phyloP scores from a whole-genome alignment of 2,329 filamentous ascomycete species.

The Sporothrix mexicana region DNA sequence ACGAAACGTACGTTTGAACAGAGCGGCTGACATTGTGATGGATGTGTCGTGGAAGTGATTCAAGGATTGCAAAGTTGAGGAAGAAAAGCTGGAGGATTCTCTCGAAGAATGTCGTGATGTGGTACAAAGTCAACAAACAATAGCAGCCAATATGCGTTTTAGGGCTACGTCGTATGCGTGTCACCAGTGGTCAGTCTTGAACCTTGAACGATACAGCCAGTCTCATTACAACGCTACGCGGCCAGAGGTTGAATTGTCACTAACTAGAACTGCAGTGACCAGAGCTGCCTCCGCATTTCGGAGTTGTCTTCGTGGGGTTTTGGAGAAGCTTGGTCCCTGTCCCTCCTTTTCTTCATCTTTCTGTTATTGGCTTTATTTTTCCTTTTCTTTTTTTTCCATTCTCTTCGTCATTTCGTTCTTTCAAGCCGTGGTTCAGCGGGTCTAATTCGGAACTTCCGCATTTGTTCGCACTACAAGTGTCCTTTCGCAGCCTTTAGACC shows the following conservation, averaged over 20 bases:
- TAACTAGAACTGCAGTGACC: neutral
- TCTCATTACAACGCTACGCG: no score
- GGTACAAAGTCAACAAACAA: neutral
- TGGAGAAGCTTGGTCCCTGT: neutral
- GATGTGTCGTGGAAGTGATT: neutral
- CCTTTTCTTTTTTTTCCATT: neutral
- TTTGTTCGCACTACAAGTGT: neutral
- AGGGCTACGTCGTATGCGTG: neutral
- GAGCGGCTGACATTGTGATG: neutral
- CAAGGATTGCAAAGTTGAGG: neutral
- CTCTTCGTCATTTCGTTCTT: no score
- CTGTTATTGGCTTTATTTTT: neutral
- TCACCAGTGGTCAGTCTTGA: neutral
- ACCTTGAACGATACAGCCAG: no score
- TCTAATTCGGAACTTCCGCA: neutral
- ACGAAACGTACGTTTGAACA: slow-evolving; percentile 11
- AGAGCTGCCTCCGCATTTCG: slow-evolving; percentile 17
- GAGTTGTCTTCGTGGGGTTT: neutral
- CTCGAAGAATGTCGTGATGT: neutral
- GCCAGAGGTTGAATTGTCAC: no score
- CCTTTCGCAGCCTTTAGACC: neutral
- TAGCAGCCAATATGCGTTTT: neutral
- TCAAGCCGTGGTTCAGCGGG: neutral
- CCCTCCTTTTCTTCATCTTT: neutral
- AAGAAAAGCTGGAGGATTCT: neutral